Base-by-base conservation (phyloP, 2,329 filamentous ascomycete species). In the Colletotrichum lupini region DNA sequence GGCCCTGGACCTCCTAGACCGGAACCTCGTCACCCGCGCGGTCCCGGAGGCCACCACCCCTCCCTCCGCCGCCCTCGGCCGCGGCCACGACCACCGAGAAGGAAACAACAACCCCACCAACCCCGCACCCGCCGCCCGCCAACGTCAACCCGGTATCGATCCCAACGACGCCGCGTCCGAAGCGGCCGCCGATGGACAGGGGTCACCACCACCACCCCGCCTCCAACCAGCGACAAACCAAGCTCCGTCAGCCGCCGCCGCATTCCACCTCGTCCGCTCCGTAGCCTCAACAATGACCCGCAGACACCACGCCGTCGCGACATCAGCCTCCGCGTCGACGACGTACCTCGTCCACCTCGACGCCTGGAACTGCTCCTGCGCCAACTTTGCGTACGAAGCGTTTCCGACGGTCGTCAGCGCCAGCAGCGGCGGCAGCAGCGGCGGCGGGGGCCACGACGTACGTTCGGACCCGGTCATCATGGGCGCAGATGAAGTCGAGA, bases 281-380 rank as follows among this genome's bases (percentile, higher is more conserved):
- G 87, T 86, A 52, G 84, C 80, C 9, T 82, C 82, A 7, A 80
- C 81, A 7, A 73, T 78, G 55, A 74, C 77, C 53, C 58, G 73
- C 55, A 28, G 74, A 58, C 52, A 76, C 77, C 76, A 78, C 77
- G 78, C 57, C 72, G 78, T 62, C 42, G 68, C 60, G 71, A 75
- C 61, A 74, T 77, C 77, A 53, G 75, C 77, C 63, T 55, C 53
- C 24, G 35, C 62, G 42, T 52, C 60, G 35, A 71, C 71, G 4
- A 73, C 60, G 19, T 97, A 98, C 82, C 86, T 94, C 77, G 93
- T 98, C 19, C 90, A 92, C 11, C 87, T 95, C 1, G 77, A 81
- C 1, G 90, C 92, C 1, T 98, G 97, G 97, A 95, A 93, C 81
- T 99, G 97, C 82, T 94, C 91, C 1, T 99, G 97, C 84, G 93